These are phyloP conservation scores for Saccharomycopsis crataegensis DNA, from an alignment of 1,139 yeast genomes.

Conservation along the genomic window DNA sequence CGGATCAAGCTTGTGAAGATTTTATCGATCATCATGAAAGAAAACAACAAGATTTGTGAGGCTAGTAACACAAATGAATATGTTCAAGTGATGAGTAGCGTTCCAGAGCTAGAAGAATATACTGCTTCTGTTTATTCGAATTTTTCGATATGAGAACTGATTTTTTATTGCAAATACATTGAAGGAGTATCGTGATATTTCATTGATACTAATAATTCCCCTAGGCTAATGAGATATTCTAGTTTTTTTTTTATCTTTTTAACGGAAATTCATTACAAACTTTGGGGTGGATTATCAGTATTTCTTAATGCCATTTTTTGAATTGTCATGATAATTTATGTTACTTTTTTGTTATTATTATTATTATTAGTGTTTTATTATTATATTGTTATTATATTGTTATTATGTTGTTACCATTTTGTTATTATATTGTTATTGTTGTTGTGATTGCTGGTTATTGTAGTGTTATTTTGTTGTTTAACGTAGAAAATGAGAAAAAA, in stretches of 20 bases:
- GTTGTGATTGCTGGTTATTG: too few species aligned
- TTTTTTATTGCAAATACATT: too few species aligned
- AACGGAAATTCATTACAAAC: neutral
- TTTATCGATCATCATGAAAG: slow-evolving; percentile 61
- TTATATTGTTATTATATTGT: too few species aligned
- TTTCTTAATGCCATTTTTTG: too few species aligned
- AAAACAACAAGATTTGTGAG: slow-evolving; percentile 49
- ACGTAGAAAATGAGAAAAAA: neutral
- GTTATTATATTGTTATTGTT: too few species aligned
- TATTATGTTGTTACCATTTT: too few species aligned
- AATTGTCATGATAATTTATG: too few species aligned
- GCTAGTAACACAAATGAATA: slow-evolving; percentile 41
- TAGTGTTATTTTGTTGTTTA: neutral
- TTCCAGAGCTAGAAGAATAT: slow-evolving; percentile 66
- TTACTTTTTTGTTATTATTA: too few species aligned
- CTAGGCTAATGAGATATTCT: neutral
- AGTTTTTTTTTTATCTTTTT: neutral
- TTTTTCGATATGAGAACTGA: slow-evolving; percentile 37
- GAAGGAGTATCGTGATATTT: too few species aligned
- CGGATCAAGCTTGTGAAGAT: slow-evolving; percentile 58
- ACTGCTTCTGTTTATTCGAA: slow-evolving; percentile 89
- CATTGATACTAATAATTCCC: neutral
- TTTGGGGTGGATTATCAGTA: neutral
- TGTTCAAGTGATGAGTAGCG: slow-evolving; percentile 35
- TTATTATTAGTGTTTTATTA: too few species aligned